Base-by-base conservation (phyloP, 2,329 filamentous ascomycete genomes). In the Teratosphaeria destructans region DNA sequence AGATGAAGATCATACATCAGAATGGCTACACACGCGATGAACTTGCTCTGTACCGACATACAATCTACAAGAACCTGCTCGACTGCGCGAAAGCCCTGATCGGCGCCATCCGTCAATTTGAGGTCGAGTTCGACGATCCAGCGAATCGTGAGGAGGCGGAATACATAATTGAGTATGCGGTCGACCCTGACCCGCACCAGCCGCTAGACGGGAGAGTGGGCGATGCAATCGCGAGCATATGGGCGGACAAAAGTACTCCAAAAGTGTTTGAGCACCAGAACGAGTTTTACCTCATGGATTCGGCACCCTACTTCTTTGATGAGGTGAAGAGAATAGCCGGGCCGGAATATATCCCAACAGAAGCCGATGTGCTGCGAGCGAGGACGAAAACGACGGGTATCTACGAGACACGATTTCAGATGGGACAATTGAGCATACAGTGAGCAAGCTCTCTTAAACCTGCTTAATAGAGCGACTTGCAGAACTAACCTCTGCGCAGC, bases 1-100 rank as follows among this genome's bases (percentile, higher is more conserved):
- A 99, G 81, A 99, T 99, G 94, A 99, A 97, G 78, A 99, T 99
- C 69, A 97, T 99, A 71, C 94, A 99, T 72, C 88, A 97, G 70
- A 96, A 96, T 77, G 94, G 94, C 62, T 99, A 99, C 76, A 92
- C 90, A 11, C 85, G 90, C 66, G 93, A 97, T 69, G 94, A 99
- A 76, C 82, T 97, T 56, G 88, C 88, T 70, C 87, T 96, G 73
- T 97, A 97, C 78, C 88, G 94, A 61, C 85, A 95, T 63, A 97
- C 94, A 37, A 91, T 99, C 62, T 99, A 95, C 80, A 99, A 99
- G 78, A 99, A 99, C 74, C 81, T 99, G 61, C 84, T 97, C 67
- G 94, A 99, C 76, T 99, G 94, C 79, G 90, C 91, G 66, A 97
- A 96, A 73, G 88, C 92, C 56, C 84, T 99, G 63, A 91, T 96